phyloP scores from a whole-genome alignment of 2,329 filamentous ascomycete species.

The Penicillium paneum region DNA sequence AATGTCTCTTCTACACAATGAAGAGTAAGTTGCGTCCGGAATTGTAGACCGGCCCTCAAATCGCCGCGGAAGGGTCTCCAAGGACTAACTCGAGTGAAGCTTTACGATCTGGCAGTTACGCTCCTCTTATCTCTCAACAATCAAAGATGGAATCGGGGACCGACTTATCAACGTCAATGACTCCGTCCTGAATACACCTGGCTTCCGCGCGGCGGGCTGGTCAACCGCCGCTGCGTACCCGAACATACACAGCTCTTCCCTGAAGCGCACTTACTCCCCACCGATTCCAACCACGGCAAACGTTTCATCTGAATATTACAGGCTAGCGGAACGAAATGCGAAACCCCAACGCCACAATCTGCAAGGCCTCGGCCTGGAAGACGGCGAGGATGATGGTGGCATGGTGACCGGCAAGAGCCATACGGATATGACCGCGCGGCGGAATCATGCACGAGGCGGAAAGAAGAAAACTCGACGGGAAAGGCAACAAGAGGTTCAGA shows the following conservation, averaged over 20 bases:
- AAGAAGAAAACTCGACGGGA: conserved; percentile 35
- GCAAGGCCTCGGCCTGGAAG: conserved; percentile 39
- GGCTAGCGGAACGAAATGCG: conserved; percentile 42
- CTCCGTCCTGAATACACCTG: conserved; percentile 60
- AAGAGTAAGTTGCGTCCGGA: conserved; percentile 44
- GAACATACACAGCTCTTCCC: conserved; percentile 44
- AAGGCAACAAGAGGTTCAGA: conserved; percentile 50
- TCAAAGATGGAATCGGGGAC: conserved; percentile 65
- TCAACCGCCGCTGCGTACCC: conserved; percentile 37
- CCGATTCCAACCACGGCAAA: conserved; percentile 60
- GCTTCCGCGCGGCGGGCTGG: conserved; percentile 65
- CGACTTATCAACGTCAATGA: conserved; percentile 64
- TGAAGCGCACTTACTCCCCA: conserved; percentile 64
- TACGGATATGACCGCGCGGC: conserved; percentile 56
- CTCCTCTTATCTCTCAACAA: conserved; percentile 61
- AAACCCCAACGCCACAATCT: conserved; percentile 28
- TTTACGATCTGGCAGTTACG: conserved; percentile 66
- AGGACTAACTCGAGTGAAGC: conserved; percentile 36
- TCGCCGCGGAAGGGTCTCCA: background rate
- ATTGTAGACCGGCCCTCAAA: background rate
- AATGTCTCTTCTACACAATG: conserved; percentile 52
- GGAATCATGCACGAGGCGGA: conserved; percentile 28
- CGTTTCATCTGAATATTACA: conserved; percentile 61
- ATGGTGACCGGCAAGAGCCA: conserved; percentile 59
- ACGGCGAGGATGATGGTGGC: conserved; percentile 59